Evolutionary conservation across 2,329 filamentous ascomycete species (phyloP).

Genomic region (Microsporum ferrugineum): DNA sequence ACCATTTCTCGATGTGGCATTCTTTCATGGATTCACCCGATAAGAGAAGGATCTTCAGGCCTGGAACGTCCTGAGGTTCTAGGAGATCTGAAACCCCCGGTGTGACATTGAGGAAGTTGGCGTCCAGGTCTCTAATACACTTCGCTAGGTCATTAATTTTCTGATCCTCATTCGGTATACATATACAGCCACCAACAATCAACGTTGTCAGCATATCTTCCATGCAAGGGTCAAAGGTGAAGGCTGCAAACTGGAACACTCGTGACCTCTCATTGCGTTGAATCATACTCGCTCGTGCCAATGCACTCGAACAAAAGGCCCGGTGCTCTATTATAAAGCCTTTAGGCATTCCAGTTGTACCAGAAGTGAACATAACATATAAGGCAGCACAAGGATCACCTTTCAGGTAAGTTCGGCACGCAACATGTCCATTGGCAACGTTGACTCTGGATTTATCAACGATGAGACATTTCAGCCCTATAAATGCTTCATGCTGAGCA

Average conservation of each 20-base stretch:
- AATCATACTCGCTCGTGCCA: constrained; percentile 37
- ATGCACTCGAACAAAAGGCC: constrained; percentile 41
- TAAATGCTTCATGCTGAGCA: not conserved
- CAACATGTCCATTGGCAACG: constrained; percentile 8
- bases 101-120: constrained; percentile 42
- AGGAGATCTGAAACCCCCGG: constrained; percentile 28
- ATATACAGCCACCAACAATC: constrained; percentile 35
- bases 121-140: constrained; percentile 27
- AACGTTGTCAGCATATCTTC: constrained; percentile 25
- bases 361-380: constrained; percentile 44
- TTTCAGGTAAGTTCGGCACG: constrained; percentile 9
- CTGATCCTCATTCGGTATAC: constrained; percentile 33
- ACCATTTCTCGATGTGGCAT: constrained; percentile 22
- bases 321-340: constrained; percentile 49
- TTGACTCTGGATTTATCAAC: constrained; percentile 6
- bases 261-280: constrained; percentile 33
- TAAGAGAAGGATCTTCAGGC: constrained; percentile 25
- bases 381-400: not conserved
- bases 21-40: constrained; percentile 29
- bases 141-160: constrained; percentile 32
- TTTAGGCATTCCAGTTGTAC: constrained; percentile 41
- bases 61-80: constrained; percentile 21
- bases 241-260: constrained; percentile 33
- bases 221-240: constrained; percentile 36
- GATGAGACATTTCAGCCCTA: constrained; percentile 2